These are phyloP conservation scores for Colletotrichum abscissum DNA, from an alignment of 2,329 filamentous ascomycete genomes.

Conservation along the genomic window DNA sequence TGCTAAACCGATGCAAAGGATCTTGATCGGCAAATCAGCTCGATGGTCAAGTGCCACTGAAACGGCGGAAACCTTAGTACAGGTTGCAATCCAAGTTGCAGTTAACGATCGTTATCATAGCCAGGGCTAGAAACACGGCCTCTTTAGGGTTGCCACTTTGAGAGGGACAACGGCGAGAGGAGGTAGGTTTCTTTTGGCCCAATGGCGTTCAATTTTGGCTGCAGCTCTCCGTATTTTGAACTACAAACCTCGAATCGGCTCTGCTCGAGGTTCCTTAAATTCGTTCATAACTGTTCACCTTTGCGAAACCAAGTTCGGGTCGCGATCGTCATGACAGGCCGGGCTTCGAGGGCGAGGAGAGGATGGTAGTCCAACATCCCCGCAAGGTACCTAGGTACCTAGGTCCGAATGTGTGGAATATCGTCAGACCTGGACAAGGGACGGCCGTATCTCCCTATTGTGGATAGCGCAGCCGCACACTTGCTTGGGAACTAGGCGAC, in stretches of 20 bases:
- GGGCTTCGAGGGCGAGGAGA: not conserved
- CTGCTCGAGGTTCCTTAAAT: not conserved
- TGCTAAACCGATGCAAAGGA: not conserved
- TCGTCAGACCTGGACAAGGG: slow-evolving; percentile 12
- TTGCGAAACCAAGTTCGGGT: not conserved
- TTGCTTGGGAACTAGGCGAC: slow-evolving; percentile 10
- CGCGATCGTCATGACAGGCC: not conserved
- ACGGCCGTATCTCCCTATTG: slow-evolving; percentile 22
- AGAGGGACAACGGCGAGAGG: not conserved
- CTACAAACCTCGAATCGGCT: not conserved
- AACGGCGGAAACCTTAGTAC: not conserved
- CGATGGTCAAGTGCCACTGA: not conserved
- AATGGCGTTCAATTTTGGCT: not conserved
- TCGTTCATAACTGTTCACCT: not conserved
- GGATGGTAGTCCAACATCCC: not conserved
- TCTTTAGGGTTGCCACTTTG: not conserved
- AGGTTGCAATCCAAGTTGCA: not conserved
- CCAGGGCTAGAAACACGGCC: not conserved
- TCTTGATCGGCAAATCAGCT: not conserved
- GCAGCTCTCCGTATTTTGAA: not conserved
- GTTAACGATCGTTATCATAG: not conserved
- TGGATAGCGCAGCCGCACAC: slow-evolving; percentile 14
- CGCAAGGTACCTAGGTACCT: not conserved
- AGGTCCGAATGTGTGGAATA: slow-evolving; percentile 19
- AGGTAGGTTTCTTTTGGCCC: not conserved